Conservation (phyloP, 2,329 filamentous ascomycete genomes). For the Monosporascus ibericus region DNA sequence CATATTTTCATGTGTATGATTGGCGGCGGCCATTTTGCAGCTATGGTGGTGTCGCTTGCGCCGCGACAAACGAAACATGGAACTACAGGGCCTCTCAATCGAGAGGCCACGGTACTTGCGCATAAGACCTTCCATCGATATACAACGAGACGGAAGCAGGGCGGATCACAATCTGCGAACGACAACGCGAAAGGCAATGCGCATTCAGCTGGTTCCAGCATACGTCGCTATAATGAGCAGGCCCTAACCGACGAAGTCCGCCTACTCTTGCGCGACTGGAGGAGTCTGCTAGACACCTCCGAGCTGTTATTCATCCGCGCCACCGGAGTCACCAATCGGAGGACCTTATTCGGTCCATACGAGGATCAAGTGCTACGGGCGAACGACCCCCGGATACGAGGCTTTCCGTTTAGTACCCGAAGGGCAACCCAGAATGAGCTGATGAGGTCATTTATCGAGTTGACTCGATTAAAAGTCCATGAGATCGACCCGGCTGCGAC, state of each 20-base stretch:
- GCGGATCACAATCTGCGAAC: constrained; percentile 88
- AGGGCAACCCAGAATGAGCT: constrained; percentile 90
- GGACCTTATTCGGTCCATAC: constrained; percentile 85
- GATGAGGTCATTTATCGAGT: constrained; percentile 88
- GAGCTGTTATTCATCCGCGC: constrained; percentile 86
- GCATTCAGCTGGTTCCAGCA: constrained; percentile 83
- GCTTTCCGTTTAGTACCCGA: constrained; percentile 89
- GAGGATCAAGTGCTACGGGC: constrained; percentile 77
- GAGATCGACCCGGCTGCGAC: constrained; percentile 65
- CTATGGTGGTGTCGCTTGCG: constrained; percentile 86
- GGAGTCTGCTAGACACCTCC: constrained; percentile 72
- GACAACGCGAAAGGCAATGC: constrained; percentile 91
- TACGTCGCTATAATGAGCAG: constrained; percentile 91
- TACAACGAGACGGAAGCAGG: constrained; percentile 92
- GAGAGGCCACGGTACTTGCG: constrained; percentile 80
- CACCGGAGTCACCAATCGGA: constrained; percentile 77
- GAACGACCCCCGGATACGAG: constrained; percentile 73
- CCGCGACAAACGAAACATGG: constrained; percentile 69
- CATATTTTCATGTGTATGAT: constrained; percentile 99
- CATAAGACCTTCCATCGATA: constrained; percentile 99
- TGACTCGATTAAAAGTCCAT: constrained; percentile 82
- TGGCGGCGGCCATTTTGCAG: constrained; percentile 93
- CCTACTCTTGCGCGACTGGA: constrained; percentile 77
- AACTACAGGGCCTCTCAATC: constrained; percentile 64
- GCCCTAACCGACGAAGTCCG: constrained; percentile 86